phyloP scores from a whole-genome alignment of 306 rosid species.

The Prunus mira region DNA sequence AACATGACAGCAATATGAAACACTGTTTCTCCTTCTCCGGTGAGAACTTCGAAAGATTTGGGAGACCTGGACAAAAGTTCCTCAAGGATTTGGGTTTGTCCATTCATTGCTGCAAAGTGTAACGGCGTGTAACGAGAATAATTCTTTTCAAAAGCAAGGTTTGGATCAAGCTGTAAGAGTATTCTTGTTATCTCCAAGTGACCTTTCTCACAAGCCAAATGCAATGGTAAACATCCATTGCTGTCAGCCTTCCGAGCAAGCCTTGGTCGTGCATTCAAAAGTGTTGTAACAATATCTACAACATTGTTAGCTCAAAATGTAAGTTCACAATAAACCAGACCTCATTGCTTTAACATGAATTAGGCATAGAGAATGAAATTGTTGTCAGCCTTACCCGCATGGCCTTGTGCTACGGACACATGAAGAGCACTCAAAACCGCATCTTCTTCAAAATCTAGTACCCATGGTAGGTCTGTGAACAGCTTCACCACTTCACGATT shows the following conservation, averaged over 20 bases:
- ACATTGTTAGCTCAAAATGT: not conserved
- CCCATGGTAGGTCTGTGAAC: slow-evolving; percentile 30
- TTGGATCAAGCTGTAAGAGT: slow-evolving; percentile 40
- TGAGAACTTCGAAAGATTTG: slow-evolving; percentile 36
- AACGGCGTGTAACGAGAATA: slow-evolving; percentile 54
- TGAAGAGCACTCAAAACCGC: slow-evolving; percentile 32
- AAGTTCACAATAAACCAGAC: not conserved
- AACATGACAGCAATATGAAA: slow-evolving; percentile 64
- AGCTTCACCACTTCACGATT: not conserved
- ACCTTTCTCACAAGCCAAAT: slow-evolving; percentile 44
- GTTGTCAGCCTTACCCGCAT: slow-evolving; percentile 31
- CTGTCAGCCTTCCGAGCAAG: slow-evolving; percentile 33
- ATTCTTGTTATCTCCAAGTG: slow-evolving; percentile 44
- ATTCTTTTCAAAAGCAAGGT: slow-evolving; percentile 39
- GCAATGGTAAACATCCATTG: slow-evolving; percentile 50
- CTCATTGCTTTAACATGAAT: not conserved
- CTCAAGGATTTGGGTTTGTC: slow-evolving; percentile 41
- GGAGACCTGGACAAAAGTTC: slow-evolving; percentile 34
- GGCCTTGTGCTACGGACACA: slow-evolving; percentile 54
- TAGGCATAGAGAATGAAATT: not conserved
- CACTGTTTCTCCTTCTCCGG: slow-evolving; percentile 60
- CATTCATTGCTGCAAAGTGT: slow-evolving; percentile 57
- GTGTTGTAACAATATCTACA: slow-evolving; percentile 55
- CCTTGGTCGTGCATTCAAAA: slow-evolving; percentile 39
- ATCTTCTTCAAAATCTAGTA: slow-evolving; percentile 20